Percentiles rank a stretch among this genome's conserved stretches.
These are phyloP conservation scores for Artomyces pyxidatus DNA, from an alignment of 768 basidiomycete genomes.

Conservation along the genomic window DNA sequence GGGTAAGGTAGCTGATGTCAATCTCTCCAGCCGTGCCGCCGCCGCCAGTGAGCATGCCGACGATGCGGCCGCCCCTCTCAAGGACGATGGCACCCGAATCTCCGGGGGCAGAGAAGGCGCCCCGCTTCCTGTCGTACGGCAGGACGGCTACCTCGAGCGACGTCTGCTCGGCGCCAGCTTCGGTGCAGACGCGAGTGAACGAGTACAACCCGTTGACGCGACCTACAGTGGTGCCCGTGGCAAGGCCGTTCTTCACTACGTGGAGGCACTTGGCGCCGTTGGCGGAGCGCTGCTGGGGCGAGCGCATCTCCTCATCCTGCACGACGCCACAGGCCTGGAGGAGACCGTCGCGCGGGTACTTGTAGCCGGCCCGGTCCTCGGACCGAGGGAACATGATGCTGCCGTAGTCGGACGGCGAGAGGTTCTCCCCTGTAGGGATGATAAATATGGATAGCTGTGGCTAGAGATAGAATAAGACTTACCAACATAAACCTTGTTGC, in stretches of 20 bases:
- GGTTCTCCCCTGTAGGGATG: too few species aligned
- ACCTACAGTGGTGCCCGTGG: constrained; percentile 21
- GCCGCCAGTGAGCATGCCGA: constrained; percentile 20
- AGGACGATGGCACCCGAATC: constrained; percentile 23
- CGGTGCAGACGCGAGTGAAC: constrained; percentile 5
- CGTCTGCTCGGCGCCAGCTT: constrained; percentile 3
- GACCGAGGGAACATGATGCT: too few species aligned
- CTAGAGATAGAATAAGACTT: too few species aligned
- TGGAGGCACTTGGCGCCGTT: constrained; percentile 17
- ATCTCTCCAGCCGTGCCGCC: too few species aligned
- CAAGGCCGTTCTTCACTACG: constrained; percentile 19
- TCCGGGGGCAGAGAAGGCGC: constrained; percentile 18
- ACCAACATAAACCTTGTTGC: constrained; percentile 23
- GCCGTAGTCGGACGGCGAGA: too few species aligned
- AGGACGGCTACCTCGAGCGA: constrained; percentile 19
- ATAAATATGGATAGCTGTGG: too few species aligned
- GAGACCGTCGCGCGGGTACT: constrained; percentile 20
- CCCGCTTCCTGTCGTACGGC: constrained; percentile 12
- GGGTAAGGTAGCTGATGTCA: too few species aligned
- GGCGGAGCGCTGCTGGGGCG: constrained; percentile 17
- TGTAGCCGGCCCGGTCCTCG: too few species aligned
- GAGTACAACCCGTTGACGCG: constrained; percentile 19
- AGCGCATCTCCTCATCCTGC: constrained; percentile 13
- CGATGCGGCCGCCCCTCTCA: constrained; percentile 17
- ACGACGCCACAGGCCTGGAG: constrained; percentile 14